Evolutionary conservation across 225 moss, liverwort and hornwort species (phyloP), one percentile per base, ranked within the genome.

Genomic region (Antitrichia curtipendula): DNA sequence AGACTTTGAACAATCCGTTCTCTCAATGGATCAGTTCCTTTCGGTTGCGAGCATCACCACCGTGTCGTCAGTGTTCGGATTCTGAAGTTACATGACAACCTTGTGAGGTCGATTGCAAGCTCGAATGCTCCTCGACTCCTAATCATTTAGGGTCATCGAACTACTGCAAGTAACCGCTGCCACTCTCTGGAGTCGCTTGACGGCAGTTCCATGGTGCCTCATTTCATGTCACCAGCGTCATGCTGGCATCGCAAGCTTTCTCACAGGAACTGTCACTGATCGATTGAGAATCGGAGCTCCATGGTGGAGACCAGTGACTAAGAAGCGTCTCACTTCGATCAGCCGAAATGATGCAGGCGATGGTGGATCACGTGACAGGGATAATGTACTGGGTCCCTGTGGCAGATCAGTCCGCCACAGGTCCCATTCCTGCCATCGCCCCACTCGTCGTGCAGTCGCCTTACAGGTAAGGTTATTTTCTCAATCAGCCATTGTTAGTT

Each of bases 321-420:
- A 81, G 81, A 16, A 73, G 29, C 52, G 60, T 43, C 12, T 19
- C 29, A 27, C 6, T 34, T n/a, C 57, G 60, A 61, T 13, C 81
- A 85, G 28, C 82, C 77, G 78, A 85, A 77, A 91, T 91, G 93
- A 93, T 90, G 92, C 88, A 88, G 84, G 85, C 90, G 45, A 80
- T 93, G 91, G 86, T 92, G 79, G 93, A 93, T 69, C 86, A 47
- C 85, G 76, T 78, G 54, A 91, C 93, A 50, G 93, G 93, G 82
- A 88, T 89, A 85, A 88, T 91, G 23, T 93, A 92, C 59, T 93
- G 93, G 93, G 70, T 92, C 52, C 91, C 90, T 12, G 66, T 75
- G 3, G n/a, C 80, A 7, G 93, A 93, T 24, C 88, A 88, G 65
- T 63, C 85, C 61, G 81, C 81, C 36, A 47, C 84, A 12, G 72